Evolutionary conservation across 495 filamentous ascomycete genomes (phyloP), one percentile per base, ranked within the genome.

Genomic region (Penicillium dipodomyicola): DNA sequence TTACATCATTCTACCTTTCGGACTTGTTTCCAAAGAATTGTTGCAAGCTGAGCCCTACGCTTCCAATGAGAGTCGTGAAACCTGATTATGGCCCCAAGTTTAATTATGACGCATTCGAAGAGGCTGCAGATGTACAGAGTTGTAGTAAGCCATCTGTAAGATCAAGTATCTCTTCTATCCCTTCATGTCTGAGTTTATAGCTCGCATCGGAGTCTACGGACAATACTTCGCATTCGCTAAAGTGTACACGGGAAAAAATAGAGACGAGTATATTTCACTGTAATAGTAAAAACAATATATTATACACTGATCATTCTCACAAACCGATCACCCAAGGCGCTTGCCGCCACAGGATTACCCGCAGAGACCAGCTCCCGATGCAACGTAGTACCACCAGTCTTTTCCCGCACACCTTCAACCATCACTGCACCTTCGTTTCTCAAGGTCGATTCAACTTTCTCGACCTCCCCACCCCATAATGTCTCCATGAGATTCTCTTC

Each of bases 401-500:
- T 69, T 53, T 70, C 64, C 2, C 39, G 27, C 0, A 44, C 42
- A 14, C 69, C 67, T 25, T 65, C 62, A 7, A 69, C 58, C 70
- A 72, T 71, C 1, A 60, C 50, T 0, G 70, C 70, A 2, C 70
- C 70, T 22, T 60, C 61, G 20, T 71, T 52, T 30, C 32, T 58
- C 56, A 72, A 54, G 1, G 60, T 44, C 9, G 63, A 57, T 33
- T 67, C 70, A 0, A 68, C 65, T 48, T 72, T 71, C 43, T 69
- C 58, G 49, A 71, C 49, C 62, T 72, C 70, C 2, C 64, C 68
- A 22, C 65, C 64, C 27, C 64, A 35, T 51, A 70, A 20, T 2
- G 35, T 72, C 57, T 72, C 70, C 66, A 72, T 63, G 43, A 60
- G 19, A 33, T 64, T 65, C 54, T 72, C 70, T 49, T 72, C 70